phyloP scores from a whole-genome alignment of 2,329 filamentous ascomycete genomes.

The Colletotrichum sp. region DNA sequence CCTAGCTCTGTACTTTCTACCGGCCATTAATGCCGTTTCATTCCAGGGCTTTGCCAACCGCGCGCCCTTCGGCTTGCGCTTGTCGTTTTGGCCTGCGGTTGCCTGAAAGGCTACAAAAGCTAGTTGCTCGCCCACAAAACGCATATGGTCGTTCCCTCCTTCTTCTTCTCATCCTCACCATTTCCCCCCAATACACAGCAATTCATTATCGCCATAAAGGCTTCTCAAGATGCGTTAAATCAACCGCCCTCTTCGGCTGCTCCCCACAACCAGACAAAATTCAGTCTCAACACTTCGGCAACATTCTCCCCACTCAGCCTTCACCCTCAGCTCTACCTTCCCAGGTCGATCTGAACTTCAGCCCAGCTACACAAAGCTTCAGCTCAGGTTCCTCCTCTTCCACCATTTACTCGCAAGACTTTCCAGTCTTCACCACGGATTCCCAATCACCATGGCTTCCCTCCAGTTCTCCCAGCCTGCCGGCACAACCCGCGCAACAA shows the following conservation, averaged over 20 bases:
- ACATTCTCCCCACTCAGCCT: slow-evolving; percentile 69
- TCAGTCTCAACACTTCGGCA: slow-evolving; percentile 60
- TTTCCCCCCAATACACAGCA: slow-evolving; percentile 57
- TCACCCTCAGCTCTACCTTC: slow-evolving; percentile 71
- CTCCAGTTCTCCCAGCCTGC: slow-evolving; percentile 68
- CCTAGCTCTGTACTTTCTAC: neutral
- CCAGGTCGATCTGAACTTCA: slow-evolving; percentile 85
- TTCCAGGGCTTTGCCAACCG: slow-evolving; percentile 3
- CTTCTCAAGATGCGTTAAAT: slow-evolving; percentile 16
- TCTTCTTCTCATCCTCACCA: slow-evolving; percentile 35
- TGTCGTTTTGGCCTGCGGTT: neutral
- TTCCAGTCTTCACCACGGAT: slow-evolving; percentile 84
- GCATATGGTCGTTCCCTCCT: slow-evolving; percentile 34
- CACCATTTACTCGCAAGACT: slow-evolving; percentile 70
- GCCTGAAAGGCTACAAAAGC: slow-evolving; percentile 18
- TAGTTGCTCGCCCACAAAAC: slow-evolving; percentile 27
- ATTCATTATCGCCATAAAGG: neutral
- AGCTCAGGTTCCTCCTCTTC: slow-evolving; percentile 60
- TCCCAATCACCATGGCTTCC: slow-evolving; percentile 81
- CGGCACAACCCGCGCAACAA: slow-evolving; percentile 66
- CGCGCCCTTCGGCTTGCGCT: neutral
- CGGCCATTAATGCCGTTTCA: neutral
- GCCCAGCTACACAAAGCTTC: slow-evolving; percentile 68
- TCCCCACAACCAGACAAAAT: slow-evolving; percentile 14
- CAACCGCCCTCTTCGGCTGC: neutral